phyloP scores from a whole-genome alignment of 202 grass and related monocot genomes.

The Musa balbisiana region DNA sequence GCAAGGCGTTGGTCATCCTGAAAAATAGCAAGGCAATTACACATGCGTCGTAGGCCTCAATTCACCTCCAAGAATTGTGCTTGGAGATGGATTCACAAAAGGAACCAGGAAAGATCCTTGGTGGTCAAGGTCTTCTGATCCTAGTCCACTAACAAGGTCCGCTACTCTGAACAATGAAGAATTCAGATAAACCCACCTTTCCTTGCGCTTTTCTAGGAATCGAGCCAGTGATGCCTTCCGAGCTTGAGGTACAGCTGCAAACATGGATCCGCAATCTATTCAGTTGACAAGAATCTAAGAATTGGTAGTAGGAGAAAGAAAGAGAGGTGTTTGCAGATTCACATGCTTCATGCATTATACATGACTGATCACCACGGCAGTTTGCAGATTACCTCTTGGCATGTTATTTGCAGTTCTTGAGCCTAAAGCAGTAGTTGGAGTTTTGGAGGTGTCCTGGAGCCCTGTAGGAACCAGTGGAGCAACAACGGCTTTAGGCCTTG shows the following conservation, averaged over 20 bases:
- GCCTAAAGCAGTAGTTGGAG: conserved; percentile 19
- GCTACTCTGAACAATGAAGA: no score
- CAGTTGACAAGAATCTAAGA: neutral
- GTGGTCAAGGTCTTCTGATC: no score
- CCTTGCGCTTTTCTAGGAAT: conserved; percentile 23
- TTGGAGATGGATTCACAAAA: no score
- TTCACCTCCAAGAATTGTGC: no score
- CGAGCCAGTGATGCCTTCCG: conserved; percentile 14
- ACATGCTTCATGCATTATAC: neutral
- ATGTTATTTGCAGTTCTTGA: conserved; percentile 35
- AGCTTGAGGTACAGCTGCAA: conserved; percentile 24
- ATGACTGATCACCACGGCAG: neutral
- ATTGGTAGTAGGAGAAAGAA: no score
- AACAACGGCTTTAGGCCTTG: conserved; percentile 29
- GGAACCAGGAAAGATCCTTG: no score
- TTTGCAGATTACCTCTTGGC: conserved; percentile 49
- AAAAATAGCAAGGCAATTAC: neutral
- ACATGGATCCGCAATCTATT: neutral
- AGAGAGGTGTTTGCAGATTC: neutral
- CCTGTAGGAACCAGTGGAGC: conserved; percentile 32
- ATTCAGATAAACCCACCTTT: neutral
- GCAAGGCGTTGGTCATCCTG: conserved; percentile 28
- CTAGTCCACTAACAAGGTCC: no score
- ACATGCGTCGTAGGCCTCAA: no score
- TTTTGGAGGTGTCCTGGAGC: conserved; percentile 29